Evolutionary conservation across 352 stramenopile genomes (phyloP).

Genomic region (Blastocystis sp.): DNA sequence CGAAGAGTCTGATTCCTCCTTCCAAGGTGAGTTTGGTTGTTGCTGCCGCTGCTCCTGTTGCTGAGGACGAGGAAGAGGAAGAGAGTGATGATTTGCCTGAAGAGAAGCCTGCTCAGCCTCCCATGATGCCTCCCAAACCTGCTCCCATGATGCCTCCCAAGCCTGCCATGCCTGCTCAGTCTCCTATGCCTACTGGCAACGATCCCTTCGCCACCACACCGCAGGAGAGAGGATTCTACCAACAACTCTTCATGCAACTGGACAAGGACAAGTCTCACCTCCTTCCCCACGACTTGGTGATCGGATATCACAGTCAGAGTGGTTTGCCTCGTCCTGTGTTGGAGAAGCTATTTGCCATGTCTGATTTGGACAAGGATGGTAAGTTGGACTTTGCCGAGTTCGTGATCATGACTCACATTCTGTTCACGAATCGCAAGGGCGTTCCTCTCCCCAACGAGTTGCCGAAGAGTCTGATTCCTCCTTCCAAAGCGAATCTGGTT

Average conservation of each 20-base stretch:
- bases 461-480: slow-evolving; percentile 27
- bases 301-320: slow-evolving; percentile 63
- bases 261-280: slow-evolving; percentile 49
- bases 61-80: slow-evolving; percentile 6
- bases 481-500: slow-evolving; percentile 17
- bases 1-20: slow-evolving; percentile 10
- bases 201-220: slow-evolving; percentile 53
- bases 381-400: slow-evolving; percentile 36
- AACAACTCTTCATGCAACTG: slow-evolving; percentile 61
- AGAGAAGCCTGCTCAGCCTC: slow-evolving; percentile 34
- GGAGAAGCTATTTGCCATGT: slow-evolving; percentile 23
- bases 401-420: slow-evolving; percentile 51
- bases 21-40: background rate
- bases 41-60: background rate
- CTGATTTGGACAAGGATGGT: slow-evolving; percentile 52
- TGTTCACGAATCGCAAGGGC: background rate
- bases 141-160: background rate
- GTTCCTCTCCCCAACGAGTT: slow-evolving; percentile 8
- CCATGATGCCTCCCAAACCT: slow-evolving; percentile 34
- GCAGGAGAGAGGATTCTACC: slow-evolving; percentile 59
- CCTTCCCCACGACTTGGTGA: slow-evolving; percentile 36
- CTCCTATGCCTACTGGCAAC: background rate
- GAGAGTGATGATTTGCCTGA: background rate
- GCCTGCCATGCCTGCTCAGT: background rate
- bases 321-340: slow-evolving; percentile 23